Evolutionary conservation across 2,329 filamentous ascomycete species (phyloP), one percentile per base, ranked within the genome.

Genomic region (Lecanicillium sp.): DNA sequence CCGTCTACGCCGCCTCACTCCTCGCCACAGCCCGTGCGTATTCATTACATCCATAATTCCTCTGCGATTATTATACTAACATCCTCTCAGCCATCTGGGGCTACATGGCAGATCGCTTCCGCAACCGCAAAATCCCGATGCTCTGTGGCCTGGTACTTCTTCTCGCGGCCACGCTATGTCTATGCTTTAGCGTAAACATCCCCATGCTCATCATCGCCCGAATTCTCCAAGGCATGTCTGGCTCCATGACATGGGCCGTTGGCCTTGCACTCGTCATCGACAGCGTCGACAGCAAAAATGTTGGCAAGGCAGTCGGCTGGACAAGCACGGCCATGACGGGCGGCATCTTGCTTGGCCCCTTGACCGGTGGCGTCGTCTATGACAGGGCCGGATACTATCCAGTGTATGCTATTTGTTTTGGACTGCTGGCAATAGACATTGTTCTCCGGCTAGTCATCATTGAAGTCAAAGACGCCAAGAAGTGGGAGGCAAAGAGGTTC

Each of bases 391-490:
- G 55, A 3, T 60, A 60, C 41, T 58, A 57, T 41, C 37, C 54
- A 13, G 55, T 61, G 17, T 61, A 57, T 43, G 51, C 51, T 18
- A 58, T 61, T 51, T 60, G 57, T 35, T 60, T 60, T 37, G 57
- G 54, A 8, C 46, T 61, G 2, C 47, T 61, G 22, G 52, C 49
- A 3, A 51, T 52, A 5, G 58, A 61, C 7, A 55, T 59, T 35
- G 35, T 46, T 2, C 41, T 61, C n/a, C 54, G 58, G 18, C 40
- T 61, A 6, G 34, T 46, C 30, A 53, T 61, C 17, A 51, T 61
- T 29, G 58, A 61, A 30, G 51, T 51, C 32, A 59, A 56, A 40
- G 45, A 53, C 7, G 53, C 56, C 13, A 53, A 49, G 30, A 46
- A 43, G 36, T 60, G 55, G 56, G 38, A 51, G 5, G 13, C 17